phyloP scores from a whole-genome alignment of 768 basidiomycete genomes.

The Peribolospora kevripleyi region DNA sequence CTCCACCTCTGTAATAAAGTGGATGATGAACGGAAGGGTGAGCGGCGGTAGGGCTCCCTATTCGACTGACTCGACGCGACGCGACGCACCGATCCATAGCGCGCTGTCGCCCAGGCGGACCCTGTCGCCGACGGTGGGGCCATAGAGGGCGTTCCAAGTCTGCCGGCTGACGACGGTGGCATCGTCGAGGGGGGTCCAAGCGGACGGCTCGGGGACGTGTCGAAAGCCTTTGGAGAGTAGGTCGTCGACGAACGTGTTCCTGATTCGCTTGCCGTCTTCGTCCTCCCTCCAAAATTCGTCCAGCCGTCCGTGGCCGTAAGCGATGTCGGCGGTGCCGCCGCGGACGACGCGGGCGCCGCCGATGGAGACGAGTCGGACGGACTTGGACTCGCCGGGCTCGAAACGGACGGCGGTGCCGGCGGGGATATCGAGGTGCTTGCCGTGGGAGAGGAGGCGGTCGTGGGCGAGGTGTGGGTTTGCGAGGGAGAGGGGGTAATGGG shows the following conservation, averaged over 20 bases:
- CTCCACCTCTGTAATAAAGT: too few relatives aligned
- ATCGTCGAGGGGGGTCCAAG: conserved; percentile 21
- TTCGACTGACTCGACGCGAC: too few relatives aligned
- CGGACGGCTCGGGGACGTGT: conserved; percentile 37
- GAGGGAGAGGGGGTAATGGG: conserved; percentile 75
- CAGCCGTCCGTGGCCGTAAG: too few relatives aligned
- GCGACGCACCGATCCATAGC: conserved; percentile 78
- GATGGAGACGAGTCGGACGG: conserved; percentile 56
- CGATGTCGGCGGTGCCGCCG: conserved; percentile 33
- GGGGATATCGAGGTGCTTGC: conserved; percentile 70
- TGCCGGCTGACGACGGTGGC: conserved; percentile 16
- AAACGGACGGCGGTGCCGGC: conserved; percentile 91
- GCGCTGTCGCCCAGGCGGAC: conserved; percentile 68
- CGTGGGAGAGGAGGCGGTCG: conserved; percentile 56
- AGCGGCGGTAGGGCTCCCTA: too few relatives aligned
- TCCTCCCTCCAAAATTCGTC: too few relatives aligned
- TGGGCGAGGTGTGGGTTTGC: conserved; percentile 59
- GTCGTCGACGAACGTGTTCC: background rate
- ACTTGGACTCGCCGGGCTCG: conserved; percentile 73
- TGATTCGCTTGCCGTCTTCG: background rate
- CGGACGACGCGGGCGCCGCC: conserved; percentile 44
- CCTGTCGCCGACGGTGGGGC: conserved; percentile 75
- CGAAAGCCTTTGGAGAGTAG: conserved; percentile 1
- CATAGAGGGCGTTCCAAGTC: conserved; percentile 77
- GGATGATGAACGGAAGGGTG: too few relatives aligned